Evolutionary conservation across 805 yeast genomes (phyloP).

Genomic region (Brettanomyces naardenensis): DNA sequence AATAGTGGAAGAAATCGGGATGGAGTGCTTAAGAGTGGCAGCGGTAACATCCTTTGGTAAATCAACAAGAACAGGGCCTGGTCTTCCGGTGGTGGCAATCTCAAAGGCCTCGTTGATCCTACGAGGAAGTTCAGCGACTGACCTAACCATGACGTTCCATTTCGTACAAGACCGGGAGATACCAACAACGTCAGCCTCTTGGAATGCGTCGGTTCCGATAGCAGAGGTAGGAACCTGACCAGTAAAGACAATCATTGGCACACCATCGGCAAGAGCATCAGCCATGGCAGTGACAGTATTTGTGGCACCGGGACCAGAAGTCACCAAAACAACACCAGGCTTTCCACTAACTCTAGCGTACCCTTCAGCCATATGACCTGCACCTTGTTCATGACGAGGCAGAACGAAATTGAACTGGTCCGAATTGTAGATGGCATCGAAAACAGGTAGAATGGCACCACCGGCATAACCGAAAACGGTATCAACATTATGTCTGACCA

Average conservation of each 20-base stretch:
- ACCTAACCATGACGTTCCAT: constrained; percentile 98
- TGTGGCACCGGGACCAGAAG: constrained; percentile 99
- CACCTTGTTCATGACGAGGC: constrained; percentile 98
- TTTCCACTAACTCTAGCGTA: constrained; percentile 93
- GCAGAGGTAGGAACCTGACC: constrained; percentile 96
- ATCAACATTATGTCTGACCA: constrained; percentile 92
- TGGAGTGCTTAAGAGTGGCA: constrained; percentile 74
- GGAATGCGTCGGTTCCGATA: constrained; percentile 98
- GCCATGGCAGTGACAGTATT: constrained; percentile 98
- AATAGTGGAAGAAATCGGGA: constrained; percentile 72
- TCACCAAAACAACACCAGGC: constrained; percentile 95
- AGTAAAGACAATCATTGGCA: constrained; percentile 91
- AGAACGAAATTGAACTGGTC: constrained; percentile 81
- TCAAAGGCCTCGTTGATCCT: constrained; percentile 97
- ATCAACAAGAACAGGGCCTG: constrained; percentile 97
- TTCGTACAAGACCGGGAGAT: constrained; percentile 96
- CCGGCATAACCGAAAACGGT: constrained; percentile 98
- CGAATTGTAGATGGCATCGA: constrained; percentile 92
- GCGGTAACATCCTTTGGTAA: constrained; percentile 98
- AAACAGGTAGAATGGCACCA: constrained; percentile 97
- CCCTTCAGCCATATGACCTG: constrained; percentile 99
- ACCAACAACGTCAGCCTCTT: constrained; percentile 97
- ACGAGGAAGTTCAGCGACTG: constrained; percentile 87
- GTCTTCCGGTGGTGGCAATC: constrained; percentile 92
- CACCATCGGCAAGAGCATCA: constrained; percentile 95